Conservation (phyloP, 2,329 filamentous ascomycete genomes). For the Cladophialophora carrionii region DNA sequence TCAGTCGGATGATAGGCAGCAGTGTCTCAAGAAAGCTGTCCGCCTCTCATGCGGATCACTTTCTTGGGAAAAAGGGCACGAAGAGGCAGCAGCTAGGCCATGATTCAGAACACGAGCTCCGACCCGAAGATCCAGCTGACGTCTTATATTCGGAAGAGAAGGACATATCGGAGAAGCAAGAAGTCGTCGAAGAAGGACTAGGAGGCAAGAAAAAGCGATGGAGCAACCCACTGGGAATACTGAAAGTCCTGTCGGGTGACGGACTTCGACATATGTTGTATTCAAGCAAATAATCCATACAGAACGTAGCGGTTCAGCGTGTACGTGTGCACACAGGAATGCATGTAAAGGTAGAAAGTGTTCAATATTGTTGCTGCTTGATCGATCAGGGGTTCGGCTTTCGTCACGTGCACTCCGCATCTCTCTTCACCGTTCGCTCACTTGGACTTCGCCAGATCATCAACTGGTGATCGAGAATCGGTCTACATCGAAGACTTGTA, state of each 20-base stretch:
- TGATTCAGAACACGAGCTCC: conserved; percentile 14
- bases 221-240: conserved; percentile 39
- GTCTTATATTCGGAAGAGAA: conserved; percentile 30
- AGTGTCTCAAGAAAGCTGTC: conserved; percentile 22
- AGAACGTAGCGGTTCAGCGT: neutral
- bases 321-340: neutral
- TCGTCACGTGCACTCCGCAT: neutral
- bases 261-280: conserved; percentile 38
- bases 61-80: conserved; percentile 10
- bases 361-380: neutral
- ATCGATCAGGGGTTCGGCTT: neutral
- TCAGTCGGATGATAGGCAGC: conserved; percentile 38
- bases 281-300: conserved; percentile 33
- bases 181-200: conserved; percentile 26
- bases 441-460: neutral
- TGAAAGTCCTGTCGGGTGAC: conserved; percentile 37
- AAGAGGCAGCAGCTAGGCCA: conserved; percentile 18
- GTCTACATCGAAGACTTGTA: neutral
- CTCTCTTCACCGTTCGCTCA: neutral
- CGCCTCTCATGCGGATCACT: conserved; percentile 16
- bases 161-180: conserved; percentile 23
- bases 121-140: conserved; percentile 35
- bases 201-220: conserved; percentile 36
- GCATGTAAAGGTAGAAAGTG: neutral
- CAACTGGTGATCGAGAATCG: neutral